Percentiles rank a stretch among this genome's conserved stretches.
phyloP scores from a whole-genome alignment of 345 rosid genomes.

The Geranium brycei region DNA sequence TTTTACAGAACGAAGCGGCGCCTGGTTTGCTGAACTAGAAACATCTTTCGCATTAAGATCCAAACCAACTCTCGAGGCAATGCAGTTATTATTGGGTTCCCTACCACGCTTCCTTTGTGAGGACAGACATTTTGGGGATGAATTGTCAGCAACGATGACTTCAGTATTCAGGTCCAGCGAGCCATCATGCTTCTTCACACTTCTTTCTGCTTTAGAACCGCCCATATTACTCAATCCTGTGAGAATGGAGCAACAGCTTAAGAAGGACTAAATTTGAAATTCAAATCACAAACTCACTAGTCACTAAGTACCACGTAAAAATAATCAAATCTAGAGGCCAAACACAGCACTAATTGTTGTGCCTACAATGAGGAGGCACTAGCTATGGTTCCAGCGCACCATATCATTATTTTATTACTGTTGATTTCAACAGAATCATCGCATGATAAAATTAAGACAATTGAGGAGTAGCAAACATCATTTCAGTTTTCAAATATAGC shows the following conservation, averaged over 20 bases:
- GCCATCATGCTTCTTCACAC: conserved; percentile 7
- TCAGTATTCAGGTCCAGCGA: conserved; percentile 33
- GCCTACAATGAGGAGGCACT: too few relatives aligned
- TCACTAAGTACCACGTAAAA: too few relatives aligned
- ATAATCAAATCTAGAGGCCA: too few relatives aligned
- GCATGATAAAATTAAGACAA: too few relatives aligned
- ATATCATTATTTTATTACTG: too few relatives aligned
- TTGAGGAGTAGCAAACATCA: too few relatives aligned
- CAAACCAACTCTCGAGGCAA: conserved; percentile 23
- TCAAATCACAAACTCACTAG: neutral
- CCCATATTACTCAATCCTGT: conserved; percentile 9
- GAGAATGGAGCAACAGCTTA: conserved; percentile 4
- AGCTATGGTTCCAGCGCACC: too few relatives aligned
- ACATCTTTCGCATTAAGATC: conserved; percentile 45
- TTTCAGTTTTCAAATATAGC: too few relatives aligned
- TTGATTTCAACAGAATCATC: neutral
- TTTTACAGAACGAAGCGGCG: conserved; percentile 20
- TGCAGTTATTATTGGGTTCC: conserved; percentile 15
- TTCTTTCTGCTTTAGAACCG: conserved; percentile 17
- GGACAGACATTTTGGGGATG: conserved; percentile 10
- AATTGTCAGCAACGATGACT: conserved; percentile 8
- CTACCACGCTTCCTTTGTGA: conserved; percentile 13
- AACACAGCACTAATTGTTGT: too few relatives aligned
- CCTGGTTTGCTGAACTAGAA: conserved; percentile 36
- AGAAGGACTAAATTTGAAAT: neutral